phyloP scores from a whole-genome alignment of 2,329 filamentous ascomycete genomes.

The Pyrenophora tritici-repentis region DNA sequence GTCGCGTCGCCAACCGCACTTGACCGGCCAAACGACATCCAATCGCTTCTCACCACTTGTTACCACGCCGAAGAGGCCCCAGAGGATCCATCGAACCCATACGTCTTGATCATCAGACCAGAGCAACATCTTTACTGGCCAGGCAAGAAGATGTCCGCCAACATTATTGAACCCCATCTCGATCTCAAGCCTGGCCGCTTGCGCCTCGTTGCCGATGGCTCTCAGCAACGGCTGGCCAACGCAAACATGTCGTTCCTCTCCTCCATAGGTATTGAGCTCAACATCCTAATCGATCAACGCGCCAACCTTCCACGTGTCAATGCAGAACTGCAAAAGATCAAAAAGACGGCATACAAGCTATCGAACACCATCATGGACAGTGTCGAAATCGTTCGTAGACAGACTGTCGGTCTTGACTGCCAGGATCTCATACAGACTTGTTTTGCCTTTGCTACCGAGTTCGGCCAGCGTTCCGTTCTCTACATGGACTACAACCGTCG shows the following conservation, averaged over 20 bases:
- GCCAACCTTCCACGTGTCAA: constrained; percentile 95
- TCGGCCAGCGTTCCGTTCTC: constrained; percentile 89
- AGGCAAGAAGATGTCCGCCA: constrained; percentile 72
- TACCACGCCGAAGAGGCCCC: constrained; percentile 70
- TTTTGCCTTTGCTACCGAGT: constrained; percentile 98
- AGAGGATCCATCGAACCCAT: constrained; percentile 79
- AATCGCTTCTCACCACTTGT: constrained; percentile 80
- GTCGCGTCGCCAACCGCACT: constrained; percentile 82
- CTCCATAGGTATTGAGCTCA: constrained; percentile 80
- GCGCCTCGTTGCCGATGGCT: constrained; percentile 86
- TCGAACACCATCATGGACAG: constrained; percentile 99
- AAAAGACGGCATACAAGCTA: constrained; percentile 92
- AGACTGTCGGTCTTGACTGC: constrained; percentile 82
- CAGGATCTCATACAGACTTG: constrained; percentile 97
- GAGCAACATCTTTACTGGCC: constrained; percentile 82
- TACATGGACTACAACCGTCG: constrained; percentile 96
- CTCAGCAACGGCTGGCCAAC: constrained; percentile 74
- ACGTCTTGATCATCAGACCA: constrained; percentile 82
- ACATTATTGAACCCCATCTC: constrained; percentile 75
- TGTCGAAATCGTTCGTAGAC: constrained; percentile 87
- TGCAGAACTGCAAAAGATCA: constrained; percentile 86
- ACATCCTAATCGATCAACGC: constrained; percentile 87
- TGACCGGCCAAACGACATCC: constrained; percentile 78
- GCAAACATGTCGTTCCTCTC: constrained; percentile 80
- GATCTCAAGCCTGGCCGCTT: constrained; percentile 87